Percentiles rank a stretch among this genome's conserved stretches.
Conservation (phyloP, 176 grass and related monocot species). For the Thalia dealbata region DNA sequence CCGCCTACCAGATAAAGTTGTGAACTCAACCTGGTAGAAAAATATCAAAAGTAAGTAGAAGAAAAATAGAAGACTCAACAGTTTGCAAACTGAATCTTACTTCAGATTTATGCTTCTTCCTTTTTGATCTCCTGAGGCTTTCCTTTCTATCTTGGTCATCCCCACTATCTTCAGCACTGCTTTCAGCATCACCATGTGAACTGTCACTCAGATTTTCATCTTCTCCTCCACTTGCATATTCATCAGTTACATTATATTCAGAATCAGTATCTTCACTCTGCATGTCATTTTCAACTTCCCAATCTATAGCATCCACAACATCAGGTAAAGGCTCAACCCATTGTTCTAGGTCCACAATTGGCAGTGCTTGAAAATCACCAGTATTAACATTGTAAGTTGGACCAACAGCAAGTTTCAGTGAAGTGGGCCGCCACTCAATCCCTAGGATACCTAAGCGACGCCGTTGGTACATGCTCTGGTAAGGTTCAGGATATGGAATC, state of each 20-base stretch:
- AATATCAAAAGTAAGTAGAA: constrained; percentile 23
- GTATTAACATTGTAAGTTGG: constrained; percentile 84
- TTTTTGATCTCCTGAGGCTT: constrained; percentile 58
- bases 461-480: constrained; percentile 88
- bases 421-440: constrained; percentile 77
- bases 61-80: constrained; percentile 2
- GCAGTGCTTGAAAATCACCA: constrained; percentile 85
- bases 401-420: constrained; percentile 78
- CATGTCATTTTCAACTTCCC: constrained; percentile 72
- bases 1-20: constrained; percentile 87
- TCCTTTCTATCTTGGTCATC: constrained; percentile 30
- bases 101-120: constrained; percentile 59
- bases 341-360: constrained; percentile 71
- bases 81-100: constrained; percentile 33
- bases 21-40: constrained; percentile 42
- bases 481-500: constrained; percentile 92
- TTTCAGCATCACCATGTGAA: constrained; percentile 55
- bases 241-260: constrained; percentile 86
- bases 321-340: constrained; percentile 91
- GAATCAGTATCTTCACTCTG: constrained; percentile 95
- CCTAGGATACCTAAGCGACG: constrained; percentile 74
- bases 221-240: constrained; percentile 57
- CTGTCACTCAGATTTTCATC: constrained; percentile 48
- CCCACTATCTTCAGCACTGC: constrained; percentile 39
- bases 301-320: constrained; percentile 59